Evolutionary conservation across 2,329 filamentous ascomycete genomes (phyloP), one percentile per base, ranked within the genome.

Genomic region (Aspergillus melleus): DNA sequence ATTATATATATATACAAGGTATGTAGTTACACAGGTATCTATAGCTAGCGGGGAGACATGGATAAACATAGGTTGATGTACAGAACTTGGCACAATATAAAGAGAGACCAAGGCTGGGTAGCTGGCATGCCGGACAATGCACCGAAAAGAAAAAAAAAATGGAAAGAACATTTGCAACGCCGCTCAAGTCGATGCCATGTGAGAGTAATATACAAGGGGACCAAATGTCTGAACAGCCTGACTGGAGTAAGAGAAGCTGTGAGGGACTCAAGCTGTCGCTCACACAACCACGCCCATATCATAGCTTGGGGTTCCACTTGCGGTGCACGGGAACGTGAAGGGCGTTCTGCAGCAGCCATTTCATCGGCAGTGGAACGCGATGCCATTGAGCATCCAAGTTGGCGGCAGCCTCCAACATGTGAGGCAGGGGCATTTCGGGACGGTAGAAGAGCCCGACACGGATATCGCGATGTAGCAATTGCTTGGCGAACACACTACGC

Each of bases 321-420:
- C 12, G 22, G n/a, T 32, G 57, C 36, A 74, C 60, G 19, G 70
- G 70, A n/a, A 78, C 64, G 10, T 66, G 55, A 12, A 78, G 73
- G 24, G 70, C 67, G 56, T 76, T 72, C 44, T 75, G 62, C 49
- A 76, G 58, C 57, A 73, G 61, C 70, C 72, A 75, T 4, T 61
- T 55, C 39, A 67, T 61, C 2, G 71, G 66, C 30, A 66, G 64
- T 6, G 70, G 70, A 5, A 59, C 50, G 14, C 50, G 58, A 22
- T 58, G 61, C 75, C 75, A 77, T 55, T 71, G 64, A 3, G 47
- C 44, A 57, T 79, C 77, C 32, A 77, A 49, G 32, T 61, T 60
- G 14, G 63, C 60, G 9, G 77, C 77, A 9, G 74, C 70, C 52
- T 74, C 68, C 36, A 79, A 61, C 73, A 77, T 76, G 20, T 70